Conservation (phyloP, 2,329 filamentous ascomycete genomes). For the Furcasterigmium furcatum region DNA sequence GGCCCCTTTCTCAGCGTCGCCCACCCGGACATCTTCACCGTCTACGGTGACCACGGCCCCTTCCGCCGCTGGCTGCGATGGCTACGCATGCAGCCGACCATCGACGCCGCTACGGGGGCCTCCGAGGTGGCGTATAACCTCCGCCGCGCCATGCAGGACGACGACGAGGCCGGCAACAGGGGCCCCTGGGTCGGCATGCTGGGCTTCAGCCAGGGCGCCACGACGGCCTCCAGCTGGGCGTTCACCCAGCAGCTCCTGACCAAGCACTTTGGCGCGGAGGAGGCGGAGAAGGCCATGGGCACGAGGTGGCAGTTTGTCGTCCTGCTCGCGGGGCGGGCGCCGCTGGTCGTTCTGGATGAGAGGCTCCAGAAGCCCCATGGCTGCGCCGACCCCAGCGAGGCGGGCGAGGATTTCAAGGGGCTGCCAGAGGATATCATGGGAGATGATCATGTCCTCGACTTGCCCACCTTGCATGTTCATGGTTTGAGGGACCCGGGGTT, state of each 20-base stretch:
- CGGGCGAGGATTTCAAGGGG: slow-evolving; percentile 33
- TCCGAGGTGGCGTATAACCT: slow-evolving; percentile 35
- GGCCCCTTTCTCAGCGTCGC: slow-evolving; percentile 62
- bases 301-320: slow-evolving; percentile 57
- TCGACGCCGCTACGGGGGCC: slow-evolving; percentile 41
- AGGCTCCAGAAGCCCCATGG: slow-evolving; percentile 16
- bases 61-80: slow-evolving; percentile 63
- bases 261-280: slow-evolving; percentile 25
- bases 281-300: slow-evolving; percentile 18
- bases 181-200: slow-evolving; percentile 59
- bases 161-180: slow-evolving; percentile 41
- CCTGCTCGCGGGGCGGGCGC: slow-evolving; percentile 58
- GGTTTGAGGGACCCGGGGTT: slow-evolving; percentile 59
- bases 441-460: slow-evolving; percentile 41
- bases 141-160: slow-evolving; percentile 47
- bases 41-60: slow-evolving; percentile 64
- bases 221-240: slow-evolving; percentile 56
- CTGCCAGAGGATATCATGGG: slow-evolving; percentile 36
- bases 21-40: slow-evolving; percentile 58
- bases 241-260: slow-evolving; percentile 57
- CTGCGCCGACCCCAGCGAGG: slow-evolving; percentile 20
- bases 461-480: slow-evolving; percentile 68
- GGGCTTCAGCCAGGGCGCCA: slow-evolving; percentile 67
- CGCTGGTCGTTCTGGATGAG: slow-evolving; percentile 50
- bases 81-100: slow-evolving; percentile 51